phyloP scores from a whole-genome alignment of 2,329 filamentous ascomycete genomes.

The Sporothrix schenckii region DNA sequence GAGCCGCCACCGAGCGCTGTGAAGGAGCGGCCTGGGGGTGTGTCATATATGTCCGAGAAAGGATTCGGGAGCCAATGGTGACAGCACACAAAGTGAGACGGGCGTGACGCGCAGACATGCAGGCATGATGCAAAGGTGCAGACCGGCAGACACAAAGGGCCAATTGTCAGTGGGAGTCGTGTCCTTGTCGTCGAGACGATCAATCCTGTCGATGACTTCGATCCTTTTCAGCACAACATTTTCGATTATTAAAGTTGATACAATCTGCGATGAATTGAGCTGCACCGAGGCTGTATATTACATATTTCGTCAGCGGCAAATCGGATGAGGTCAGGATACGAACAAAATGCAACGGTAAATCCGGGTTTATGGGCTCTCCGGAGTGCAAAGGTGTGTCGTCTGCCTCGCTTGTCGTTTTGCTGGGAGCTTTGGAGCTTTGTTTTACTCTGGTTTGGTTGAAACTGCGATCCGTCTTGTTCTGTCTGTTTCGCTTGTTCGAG shows the following conservation, averaged over 20 bases:
- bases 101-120: not conserved
- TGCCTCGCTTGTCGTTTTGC: not conserved
- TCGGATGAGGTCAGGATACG: conserved; percentile 20
- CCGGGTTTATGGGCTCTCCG: conserved; percentile 11
- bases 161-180: not conserved
- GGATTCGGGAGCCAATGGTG: conserved; percentile 9
- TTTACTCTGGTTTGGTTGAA: not conserved
- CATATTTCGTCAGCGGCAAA: conserved; percentile 26
- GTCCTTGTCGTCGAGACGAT: not conserved
- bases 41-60: conserved; percentile 18
- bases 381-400: not conserved
- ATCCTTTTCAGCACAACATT: too few relatives aligned
- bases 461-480: not conserved
- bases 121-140: conserved; percentile 1
- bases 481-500: not conserved
- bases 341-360: conserved; percentile 23
- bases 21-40: conserved; percentile 4
- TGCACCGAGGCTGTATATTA: conserved; percentile 10
- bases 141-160: not conserved
- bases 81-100: conserved; percentile 6
- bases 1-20: not conserved
- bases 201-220: not conserved
- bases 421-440: not conserved
- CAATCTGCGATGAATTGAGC: not conserved
- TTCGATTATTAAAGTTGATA: too few relatives aligned